phyloP scores from a whole-genome alignment of 1,139 yeast species.

The Magnusiomyces tetraspermus region DNA sequence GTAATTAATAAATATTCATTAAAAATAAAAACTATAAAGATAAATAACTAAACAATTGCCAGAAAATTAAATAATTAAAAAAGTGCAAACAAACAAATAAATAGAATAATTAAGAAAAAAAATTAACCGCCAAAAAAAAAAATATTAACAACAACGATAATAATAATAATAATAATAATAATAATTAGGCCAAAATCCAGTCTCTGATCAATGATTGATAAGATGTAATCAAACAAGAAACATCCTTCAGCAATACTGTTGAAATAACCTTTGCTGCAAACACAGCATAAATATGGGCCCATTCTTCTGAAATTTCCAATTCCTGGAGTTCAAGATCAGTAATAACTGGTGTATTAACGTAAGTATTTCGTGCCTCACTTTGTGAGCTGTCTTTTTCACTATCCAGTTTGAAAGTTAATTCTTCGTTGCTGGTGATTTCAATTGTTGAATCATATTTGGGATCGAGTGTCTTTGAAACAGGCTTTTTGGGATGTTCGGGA shows the following conservation, averaged over 20 bases:
- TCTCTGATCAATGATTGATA: slow-evolving; percentile 21
- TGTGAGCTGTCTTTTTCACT: too few species aligned
- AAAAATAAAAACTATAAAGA: too few species aligned
- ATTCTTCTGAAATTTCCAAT: slow-evolving; percentile 9
- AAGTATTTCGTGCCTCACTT: too few species aligned
- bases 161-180: too few species aligned
- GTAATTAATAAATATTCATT: too few species aligned
- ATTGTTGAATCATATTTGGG: too few species aligned
- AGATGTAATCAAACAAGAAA: slow-evolving; percentile 18
- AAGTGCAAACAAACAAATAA: not conserved
- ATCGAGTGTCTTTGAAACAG: too few species aligned
- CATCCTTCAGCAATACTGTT: slow-evolving; percentile 21
- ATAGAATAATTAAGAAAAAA: not conserved
- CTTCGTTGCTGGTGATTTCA: too few species aligned
- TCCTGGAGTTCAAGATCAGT: not conserved
- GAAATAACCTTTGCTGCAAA: slow-evolving; percentile 21
- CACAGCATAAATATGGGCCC: slow-evolving; percentile 19
- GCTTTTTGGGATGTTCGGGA: too few species aligned
- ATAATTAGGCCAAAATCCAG: slow-evolving; percentile 6
- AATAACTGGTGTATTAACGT: not conserved
- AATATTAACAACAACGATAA: not conserved
- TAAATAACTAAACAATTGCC: not conserved
- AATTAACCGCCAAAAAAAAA: not conserved
- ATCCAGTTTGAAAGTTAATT: too few species aligned
- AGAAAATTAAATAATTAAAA: not conserved